Percentiles rank a stretch among this genome's conserved stretches.
Evolutionary conservation across 2,329 filamentous ascomycete species (phyloP).

Genomic region (Cephalotrichum gorgonifer): DNA sequence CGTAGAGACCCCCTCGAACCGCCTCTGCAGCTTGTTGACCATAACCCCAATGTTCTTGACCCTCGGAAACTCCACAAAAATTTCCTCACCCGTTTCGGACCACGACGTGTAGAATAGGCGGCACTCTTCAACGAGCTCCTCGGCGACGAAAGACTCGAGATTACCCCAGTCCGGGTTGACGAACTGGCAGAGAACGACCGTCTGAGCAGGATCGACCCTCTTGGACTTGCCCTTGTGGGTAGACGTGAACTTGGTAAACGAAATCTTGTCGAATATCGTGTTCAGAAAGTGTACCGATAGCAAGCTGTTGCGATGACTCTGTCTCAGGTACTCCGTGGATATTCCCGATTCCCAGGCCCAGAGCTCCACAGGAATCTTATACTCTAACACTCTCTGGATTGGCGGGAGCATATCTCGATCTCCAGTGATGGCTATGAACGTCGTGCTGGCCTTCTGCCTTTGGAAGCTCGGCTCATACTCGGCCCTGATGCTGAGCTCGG

Average conservation of each 20-base stretch:
- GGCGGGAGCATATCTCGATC: conserved; percentile 16
- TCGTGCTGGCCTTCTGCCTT: conserved; percentile 6
- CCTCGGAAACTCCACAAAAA: conserved; percentile 10
- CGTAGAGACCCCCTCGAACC: conserved; percentile 1
- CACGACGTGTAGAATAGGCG: conserved; percentile 7
- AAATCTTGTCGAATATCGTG: conserved; percentile 2
- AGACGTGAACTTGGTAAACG: conserved; percentile 8
- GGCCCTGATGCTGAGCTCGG: conserved; percentile 7
- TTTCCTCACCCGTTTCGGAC: conserved; percentile 2
- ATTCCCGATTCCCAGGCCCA: conserved; percentile 15
- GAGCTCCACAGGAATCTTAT: conserved; percentile 14
- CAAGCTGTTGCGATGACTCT: not conserved
- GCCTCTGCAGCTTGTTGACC: not conserved
- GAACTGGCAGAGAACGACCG: conserved; percentile 5
- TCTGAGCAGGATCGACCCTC: not conserved
- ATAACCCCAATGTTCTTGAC: conserved; percentile 3
- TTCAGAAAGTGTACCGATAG: conserved; percentile 5
- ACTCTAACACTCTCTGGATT: conserved; percentile 9
- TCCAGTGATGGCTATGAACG: conserved; percentile 14
- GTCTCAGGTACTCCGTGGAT: conserved; percentile 10
- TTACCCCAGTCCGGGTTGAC: not conserved
- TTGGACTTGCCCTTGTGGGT: conserved; percentile 2
- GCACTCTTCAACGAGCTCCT: not conserved
- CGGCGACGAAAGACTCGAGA: not conserved
- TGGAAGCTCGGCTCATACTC: not conserved